Conservation (phyloP, 805 yeast genomes). For the Sporopachydermia lactativora region DNA sequence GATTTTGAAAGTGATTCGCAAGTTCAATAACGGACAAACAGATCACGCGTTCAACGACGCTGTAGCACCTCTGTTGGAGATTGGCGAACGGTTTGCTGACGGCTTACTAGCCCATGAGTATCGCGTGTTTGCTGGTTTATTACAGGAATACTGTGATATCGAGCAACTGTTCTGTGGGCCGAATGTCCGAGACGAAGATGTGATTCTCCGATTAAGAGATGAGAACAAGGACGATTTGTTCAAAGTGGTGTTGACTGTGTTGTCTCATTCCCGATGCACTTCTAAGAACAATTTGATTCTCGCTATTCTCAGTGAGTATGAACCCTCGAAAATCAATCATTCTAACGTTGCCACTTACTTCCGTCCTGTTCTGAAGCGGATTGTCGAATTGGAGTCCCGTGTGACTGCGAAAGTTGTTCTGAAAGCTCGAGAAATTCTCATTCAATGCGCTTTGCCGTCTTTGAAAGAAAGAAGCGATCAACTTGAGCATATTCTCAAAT, state of each 20-base stretch:
- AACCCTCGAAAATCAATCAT: constrained; percentile 60
- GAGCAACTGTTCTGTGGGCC: constrained; percentile 71
- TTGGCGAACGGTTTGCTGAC: constrained; percentile 53
- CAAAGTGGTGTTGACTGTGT: constrained; percentile 55
- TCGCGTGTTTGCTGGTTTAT: constrained; percentile 50
- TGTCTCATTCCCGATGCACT: constrained; percentile 87
- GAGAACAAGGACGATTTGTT: constrained; percentile 64
- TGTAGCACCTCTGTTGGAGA: constrained; percentile 58
- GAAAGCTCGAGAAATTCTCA: constrained; percentile 90
- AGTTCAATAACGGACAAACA: constrained; percentile 36
- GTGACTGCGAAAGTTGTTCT: constrained; percentile 86
- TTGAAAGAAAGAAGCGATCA: constrained; percentile 94
- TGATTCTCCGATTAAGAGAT: constrained; percentile 75
- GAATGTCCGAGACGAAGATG: constrained; percentile 75
- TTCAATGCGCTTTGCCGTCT: constrained; percentile 94
- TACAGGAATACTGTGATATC: constrained; percentile 60
- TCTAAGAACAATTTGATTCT: constrained; percentile 83
- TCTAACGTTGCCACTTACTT: constrained; percentile 55
- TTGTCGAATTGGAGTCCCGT: constrained; percentile 84
- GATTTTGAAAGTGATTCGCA: constrained; percentile 55
- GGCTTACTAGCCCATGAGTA: constrained; percentile 83
- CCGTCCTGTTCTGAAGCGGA: constrained; percentile 55
- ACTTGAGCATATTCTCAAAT: constrained; percentile 85
- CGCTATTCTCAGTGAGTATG: constrained; percentile 74
- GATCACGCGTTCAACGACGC: constrained; percentile 37